phyloP scores from a whole-genome alignment of 345 rosid genomes.

The Ceriops zippeliana region DNA sequence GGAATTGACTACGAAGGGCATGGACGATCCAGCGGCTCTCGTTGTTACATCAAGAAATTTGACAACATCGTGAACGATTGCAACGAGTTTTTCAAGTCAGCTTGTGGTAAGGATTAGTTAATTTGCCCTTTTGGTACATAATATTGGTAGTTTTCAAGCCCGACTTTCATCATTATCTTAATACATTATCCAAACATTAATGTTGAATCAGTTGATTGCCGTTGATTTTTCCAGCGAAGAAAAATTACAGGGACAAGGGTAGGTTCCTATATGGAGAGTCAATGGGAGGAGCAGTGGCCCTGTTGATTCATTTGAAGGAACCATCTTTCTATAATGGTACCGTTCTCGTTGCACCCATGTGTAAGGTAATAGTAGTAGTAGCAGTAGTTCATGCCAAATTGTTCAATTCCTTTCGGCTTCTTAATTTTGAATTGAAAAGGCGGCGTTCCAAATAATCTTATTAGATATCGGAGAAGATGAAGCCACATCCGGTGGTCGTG shows the following conservation, averaged over 20 bases:
- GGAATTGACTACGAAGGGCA: conserved; percentile 94
- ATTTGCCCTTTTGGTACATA: too few species aligned
- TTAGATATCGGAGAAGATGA: conserved; percentile 90
- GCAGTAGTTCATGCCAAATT: neutral
- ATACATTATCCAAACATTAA: too few species aligned
- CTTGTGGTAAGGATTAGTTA: conserved; percentile 44
- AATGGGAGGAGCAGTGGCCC: conserved; percentile 96
- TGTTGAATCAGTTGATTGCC: neutral
- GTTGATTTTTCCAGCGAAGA: conserved; percentile 42
- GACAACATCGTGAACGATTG: conserved; percentile 67
- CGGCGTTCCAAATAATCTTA: neutral
- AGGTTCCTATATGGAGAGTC: conserved; percentile 97
- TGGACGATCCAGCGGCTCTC: conserved; percentile 78
- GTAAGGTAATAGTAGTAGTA: conserved; percentile 53
- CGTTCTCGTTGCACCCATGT: conserved; percentile 95
- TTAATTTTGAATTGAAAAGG: neutral
- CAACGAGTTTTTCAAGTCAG: conserved; percentile 63
- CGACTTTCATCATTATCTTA: conserved; percentile 46
- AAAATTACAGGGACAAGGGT: conserved; percentile 63
- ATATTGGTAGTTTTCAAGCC: conserved; percentile 49
- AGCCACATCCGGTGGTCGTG: conserved; percentile 85
- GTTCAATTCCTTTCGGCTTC: neutral
- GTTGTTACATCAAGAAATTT: conserved; percentile 92
- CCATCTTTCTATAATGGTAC: conserved; percentile 85
- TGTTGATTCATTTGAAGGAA: conserved; percentile 76